Conservation (phyloP, 805 yeast genomes). For the Blastobotrys parvus region DNA sequence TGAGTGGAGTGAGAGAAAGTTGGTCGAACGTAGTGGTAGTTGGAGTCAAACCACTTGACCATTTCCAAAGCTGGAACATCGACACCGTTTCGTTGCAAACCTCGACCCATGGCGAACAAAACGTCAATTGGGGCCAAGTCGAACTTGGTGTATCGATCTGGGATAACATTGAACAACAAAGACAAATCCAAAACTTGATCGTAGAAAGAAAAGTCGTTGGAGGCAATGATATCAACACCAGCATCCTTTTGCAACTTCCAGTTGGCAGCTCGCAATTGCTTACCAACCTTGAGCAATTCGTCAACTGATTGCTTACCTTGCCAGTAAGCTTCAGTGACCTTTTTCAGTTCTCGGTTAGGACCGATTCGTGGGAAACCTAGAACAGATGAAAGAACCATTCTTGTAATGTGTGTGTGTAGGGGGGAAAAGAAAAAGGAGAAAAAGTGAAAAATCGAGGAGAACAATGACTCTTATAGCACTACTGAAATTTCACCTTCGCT, state of each 20-base stretch:
- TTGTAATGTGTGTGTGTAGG: slow-evolving; percentile 4
- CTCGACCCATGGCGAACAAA: slow-evolving; percentile 99
- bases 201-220: slow-evolving; percentile 97
- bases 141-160: slow-evolving; percentile 93
- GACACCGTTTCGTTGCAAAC: slow-evolving; percentile 96
- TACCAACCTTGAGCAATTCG: slow-evolving; percentile 84
- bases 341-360: slow-evolving; percentile 98
- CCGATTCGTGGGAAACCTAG: slow-evolving; percentile 99
- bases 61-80: slow-evolving; percentile 97
- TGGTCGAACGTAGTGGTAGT: slow-evolving; percentile 99
- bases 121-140: slow-evolving; percentile 84
- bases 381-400: slow-evolving; percentile 93
- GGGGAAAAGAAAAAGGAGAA: slow-evolving; percentile 1
- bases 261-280: slow-evolving; percentile 90
- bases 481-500: too few species aligned
- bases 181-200: slow-evolving; percentile 95
- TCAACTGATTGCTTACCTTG: slow-evolving; percentile 82
- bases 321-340: slow-evolving; percentile 99
- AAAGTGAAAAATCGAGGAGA: not conserved
- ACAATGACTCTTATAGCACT: not conserved
- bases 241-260: slow-evolving; percentile 97
- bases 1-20: slow-evolving; percentile 92
- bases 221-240: slow-evolving; percentile 94
- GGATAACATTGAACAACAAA: slow-evolving; percentile 86
- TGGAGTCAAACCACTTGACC: slow-evolving; percentile 99